A percentile compares a stretch with the other conserved stretches of the same genome.
Conservation (phyloP, 176 grass and related monocot genomes). For the Musa beccarii region DNA sequence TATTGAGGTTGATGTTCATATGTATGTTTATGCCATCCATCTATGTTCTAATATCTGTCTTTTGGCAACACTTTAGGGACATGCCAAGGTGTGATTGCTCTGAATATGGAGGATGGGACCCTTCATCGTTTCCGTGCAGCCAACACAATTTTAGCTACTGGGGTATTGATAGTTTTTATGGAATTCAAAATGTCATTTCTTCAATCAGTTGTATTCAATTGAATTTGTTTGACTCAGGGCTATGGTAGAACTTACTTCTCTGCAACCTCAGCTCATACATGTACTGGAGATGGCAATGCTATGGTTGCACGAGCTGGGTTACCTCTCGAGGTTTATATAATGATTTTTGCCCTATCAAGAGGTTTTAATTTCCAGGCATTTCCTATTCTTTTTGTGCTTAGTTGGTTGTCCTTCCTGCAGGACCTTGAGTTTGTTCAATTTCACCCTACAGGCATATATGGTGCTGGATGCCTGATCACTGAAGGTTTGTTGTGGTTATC, state of each 20-base stretch:
- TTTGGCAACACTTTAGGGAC: conserved; percentile 42
- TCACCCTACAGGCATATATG: conserved; percentile 81
- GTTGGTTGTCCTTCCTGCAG: conserved; percentile 38
- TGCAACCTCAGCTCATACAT: conserved; percentile 94
- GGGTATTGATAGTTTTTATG: conserved; percentile 38
- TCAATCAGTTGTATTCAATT: conserved; percentile 12
- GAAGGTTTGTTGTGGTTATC: conserved; percentile 42
- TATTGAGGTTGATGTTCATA: neutral
- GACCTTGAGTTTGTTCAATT: conserved; percentile 98
- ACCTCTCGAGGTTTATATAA: conserved; percentile 54
- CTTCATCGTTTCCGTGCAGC: conserved; percentile 77
- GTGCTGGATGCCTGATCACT: conserved; percentile 82
- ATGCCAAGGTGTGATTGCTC: conserved; percentile 84
- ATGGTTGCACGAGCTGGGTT: conserved; percentile 98
- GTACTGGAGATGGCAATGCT: conserved; percentile 98
- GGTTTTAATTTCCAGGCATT: neutral
- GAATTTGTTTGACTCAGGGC: conserved; percentile 32
- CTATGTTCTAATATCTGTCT: neutral
- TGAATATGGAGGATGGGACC: conserved; percentile 98
- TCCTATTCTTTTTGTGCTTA: conserved; percentile 22
- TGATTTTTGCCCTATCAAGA: neutral
- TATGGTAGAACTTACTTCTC: conserved; percentile 93
- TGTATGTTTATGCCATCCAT: neutral
- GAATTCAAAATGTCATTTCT: conserved; percentile 2
- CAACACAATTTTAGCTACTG: conserved; percentile 91